These are phyloP conservation scores for Calonectria naviculata DNA, from an alignment of 2,329 filamentous ascomycete genomes.

Conservation along the genomic window DNA sequence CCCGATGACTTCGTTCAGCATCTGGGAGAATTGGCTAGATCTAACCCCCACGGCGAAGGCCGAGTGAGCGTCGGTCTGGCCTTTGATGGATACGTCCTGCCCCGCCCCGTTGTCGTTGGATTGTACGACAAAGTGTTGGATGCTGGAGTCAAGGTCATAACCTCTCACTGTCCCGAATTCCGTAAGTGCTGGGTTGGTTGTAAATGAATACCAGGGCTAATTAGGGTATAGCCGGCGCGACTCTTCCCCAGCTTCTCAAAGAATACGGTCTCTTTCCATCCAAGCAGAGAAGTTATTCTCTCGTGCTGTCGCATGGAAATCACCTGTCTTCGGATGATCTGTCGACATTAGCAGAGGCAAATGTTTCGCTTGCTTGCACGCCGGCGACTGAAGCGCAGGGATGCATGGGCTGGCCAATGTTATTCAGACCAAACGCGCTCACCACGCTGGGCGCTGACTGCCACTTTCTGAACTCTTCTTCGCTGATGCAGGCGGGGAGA, in stretches of 20 bases:
- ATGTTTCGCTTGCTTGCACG: neutral
- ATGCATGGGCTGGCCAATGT: neutral
- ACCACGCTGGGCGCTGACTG: neutral
- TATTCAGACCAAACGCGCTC: neutral
- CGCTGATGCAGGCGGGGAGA: neutral
- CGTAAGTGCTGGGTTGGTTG: neutral
- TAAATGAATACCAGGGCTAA: neutral
- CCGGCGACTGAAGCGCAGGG: neutral
- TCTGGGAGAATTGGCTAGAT: neutral
- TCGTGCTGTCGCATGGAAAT: neutral
- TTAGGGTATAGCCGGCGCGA: neutral
- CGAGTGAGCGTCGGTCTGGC: neutral
- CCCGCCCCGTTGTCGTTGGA: neutral
- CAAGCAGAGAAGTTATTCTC: neutral
- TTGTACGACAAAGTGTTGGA: neutral
- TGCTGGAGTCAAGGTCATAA: neutral
- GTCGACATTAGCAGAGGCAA: neutral
- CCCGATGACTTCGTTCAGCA: neutral
- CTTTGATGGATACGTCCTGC: neutral
- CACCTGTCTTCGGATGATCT: neutral
- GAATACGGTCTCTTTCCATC: neutral
- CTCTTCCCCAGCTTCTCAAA: neutral
- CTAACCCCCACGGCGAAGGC: neutral
- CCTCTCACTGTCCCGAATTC: neutral
- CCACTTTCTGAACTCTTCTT: neutral